Percentiles rank a stretch among this genome's conserved stretches.
Evolutionary conservation across 2,329 filamentous ascomycete genomes (phyloP).

Genomic region (Cordyceps fumosorosea): DNA sequence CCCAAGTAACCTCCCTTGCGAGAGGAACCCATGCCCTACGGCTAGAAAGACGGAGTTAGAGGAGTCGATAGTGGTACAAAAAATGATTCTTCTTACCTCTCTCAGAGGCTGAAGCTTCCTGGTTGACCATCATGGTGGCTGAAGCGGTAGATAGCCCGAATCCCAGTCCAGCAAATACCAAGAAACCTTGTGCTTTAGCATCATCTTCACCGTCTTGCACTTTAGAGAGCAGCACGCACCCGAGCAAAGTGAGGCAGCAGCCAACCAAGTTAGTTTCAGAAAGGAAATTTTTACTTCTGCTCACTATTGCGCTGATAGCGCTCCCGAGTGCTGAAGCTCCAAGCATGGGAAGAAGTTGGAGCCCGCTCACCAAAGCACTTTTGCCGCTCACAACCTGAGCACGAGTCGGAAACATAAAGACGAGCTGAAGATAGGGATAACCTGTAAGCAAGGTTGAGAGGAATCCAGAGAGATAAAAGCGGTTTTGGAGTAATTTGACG

Average conservation of each 20-base stretch:
- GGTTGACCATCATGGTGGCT: slow-evolving; percentile 38
- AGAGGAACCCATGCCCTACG: slow-evolving; percentile 45
- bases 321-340: slow-evolving; percentile 41
- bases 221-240: slow-evolving; percentile 41
- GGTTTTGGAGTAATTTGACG: slow-evolving; percentile 39
- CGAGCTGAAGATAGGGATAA: slow-evolving; percentile 42
- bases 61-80: background rate
- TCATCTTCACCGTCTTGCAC: slow-evolving; percentile 27
- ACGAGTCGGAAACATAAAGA: slow-evolving; percentile 44
- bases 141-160: slow-evolving; percentile 43
- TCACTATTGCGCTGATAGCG: slow-evolving; percentile 35
- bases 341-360: slow-evolving; percentile 49
- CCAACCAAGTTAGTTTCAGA: slow-evolving; percentile 38
- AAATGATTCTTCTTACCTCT: slow-evolving; percentile 32
- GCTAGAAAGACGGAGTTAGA: slow-evolving; percentile 29
- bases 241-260: slow-evolving; percentile 37
- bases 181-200: slow-evolving; percentile 41
- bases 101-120: slow-evolving; percentile 37
- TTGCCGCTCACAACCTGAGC: slow-evolving; percentile 45
- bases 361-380: slow-evolving; percentile 38
- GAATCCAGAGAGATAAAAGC: slow-evolving; percentile 35
- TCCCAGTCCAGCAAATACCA: slow-evolving; percentile 46
- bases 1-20: slow-evolving; percentile 45
- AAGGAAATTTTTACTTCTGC: slow-evolving; percentile 33
- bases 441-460: slow-evolving; percentile 42